Evolutionary conservation across 1,284 basidiomycete genomes (phyloP), one percentile per base, ranked within the genome.

Genomic region (Tilletia indica): DNA sequence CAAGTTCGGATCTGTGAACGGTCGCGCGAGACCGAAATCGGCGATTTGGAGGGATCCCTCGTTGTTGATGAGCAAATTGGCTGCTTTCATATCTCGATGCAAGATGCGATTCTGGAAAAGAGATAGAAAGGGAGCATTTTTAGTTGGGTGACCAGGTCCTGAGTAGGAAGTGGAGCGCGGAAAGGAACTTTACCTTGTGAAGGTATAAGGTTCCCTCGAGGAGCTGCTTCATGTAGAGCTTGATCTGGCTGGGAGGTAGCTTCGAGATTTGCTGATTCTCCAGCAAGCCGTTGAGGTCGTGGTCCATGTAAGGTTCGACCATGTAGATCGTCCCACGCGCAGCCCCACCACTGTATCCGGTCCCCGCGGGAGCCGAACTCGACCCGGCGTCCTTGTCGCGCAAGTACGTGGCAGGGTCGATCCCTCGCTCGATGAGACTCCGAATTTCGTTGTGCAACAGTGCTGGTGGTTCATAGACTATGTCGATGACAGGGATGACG

Each of bases 271-370:
- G 91, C 38, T 85, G 85, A 51, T 80, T 78, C 85, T 95, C 92
- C 69, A 99, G 86, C 68, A 99, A 85, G 1, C 97, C 97, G 12
- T 95, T 94, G 34, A 99, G 89, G 86, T 99, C 96, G 83, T 99
- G 97, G 80, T 98, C 96, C 94, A 98, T 97, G 86, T 97, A 99
- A 0, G 96, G 96, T 83, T n/a, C n/a, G n/a, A n/a, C n/a, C n/a
- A n/a, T n/a, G n/a, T n/a, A n/a, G n/a, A n/a, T n/a, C n/a, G n/a
- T n/a, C n/a, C n/a, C n/a, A n/a, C n/a, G n/a, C n/a, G n/a, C n/a
- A n/a, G n/a, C n/a, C n/a, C n/a, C n/a, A n/a, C n/a, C n/a, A n/a
- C n/a, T n/a, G n/a, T n/a, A n/a, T n/a, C n/a, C n/a, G n/a, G n/a
- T n/a, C n/a, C n/a, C n/a, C n/a, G n/a, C n/a, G n/a, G n/a, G n/a